A percentile compares a stretch with the other conserved stretches of the same genome.
phyloP scores from a whole-genome alignment of 139 green algal species.

The Chlamydomonas sphaeroides region DNA sequence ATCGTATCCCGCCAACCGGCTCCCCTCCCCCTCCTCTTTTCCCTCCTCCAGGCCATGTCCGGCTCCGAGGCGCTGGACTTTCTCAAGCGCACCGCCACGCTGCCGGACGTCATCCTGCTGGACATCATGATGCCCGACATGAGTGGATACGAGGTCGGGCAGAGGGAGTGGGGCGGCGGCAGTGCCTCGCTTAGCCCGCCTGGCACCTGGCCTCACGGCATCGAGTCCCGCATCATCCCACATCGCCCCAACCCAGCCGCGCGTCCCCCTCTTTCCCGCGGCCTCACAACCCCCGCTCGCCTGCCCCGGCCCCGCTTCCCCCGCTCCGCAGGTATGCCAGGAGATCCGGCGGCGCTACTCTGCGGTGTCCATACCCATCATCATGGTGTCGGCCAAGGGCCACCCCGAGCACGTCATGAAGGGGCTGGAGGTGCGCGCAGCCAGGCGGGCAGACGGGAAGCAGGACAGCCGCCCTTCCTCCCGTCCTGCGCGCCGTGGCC shows the following conservation, averaged over 20 bases:
- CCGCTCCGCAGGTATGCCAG: conserved; percentile 34
- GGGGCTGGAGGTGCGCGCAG: conserved; percentile 34
- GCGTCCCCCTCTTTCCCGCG: not conserved
- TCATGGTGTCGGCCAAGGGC: conserved; percentile 61
- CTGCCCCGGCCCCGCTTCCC: not conserved
- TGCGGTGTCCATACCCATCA: conserved; percentile 53
- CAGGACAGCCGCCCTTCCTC: no score
- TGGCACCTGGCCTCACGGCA: no score
- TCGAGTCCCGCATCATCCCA: no score
- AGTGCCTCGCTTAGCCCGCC: no score
- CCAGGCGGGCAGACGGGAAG: no score
- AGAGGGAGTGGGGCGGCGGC: no score
- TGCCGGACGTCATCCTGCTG: conserved; percentile 74
- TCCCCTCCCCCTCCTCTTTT: not conserved
- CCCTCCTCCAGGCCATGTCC: conserved; percentile 29
- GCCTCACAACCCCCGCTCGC: not conserved
- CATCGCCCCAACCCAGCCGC: not conserved
- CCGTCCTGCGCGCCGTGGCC: no score
- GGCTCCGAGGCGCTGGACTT: conserved; percentile 47
- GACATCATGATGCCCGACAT: conserved; percentile 83
- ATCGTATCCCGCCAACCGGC: no score
- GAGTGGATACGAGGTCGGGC: conserved; percentile 73
- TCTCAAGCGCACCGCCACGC: conserved; percentile 11
- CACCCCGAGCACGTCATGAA: conserved; percentile 49
- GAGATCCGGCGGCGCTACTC: conserved; percentile 41